A percentile compares a stretch with the other conserved stretches of the same genome.
phyloP scores from a whole-genome alignment of 805 yeast genomes.

The Nakazawaea wickerhamii region DNA sequence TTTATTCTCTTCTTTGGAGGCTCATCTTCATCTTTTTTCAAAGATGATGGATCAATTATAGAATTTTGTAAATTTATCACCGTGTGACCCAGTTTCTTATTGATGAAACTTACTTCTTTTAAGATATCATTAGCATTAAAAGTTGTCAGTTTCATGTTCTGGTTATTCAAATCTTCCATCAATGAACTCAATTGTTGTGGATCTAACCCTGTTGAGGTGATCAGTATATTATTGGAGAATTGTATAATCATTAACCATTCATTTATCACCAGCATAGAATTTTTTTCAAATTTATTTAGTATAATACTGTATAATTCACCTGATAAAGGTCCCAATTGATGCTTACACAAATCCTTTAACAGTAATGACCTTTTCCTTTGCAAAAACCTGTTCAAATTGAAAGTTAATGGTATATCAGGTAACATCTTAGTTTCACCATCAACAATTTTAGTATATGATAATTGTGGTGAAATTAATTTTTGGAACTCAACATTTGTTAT shows the following conservation, averaged over 20 bases:
- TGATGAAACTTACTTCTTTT: slow-evolving; percentile 18
- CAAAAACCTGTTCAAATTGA: slow-evolving; percentile 63
- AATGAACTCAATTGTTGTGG: slow-evolving; percentile 18
- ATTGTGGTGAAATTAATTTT: slow-evolving; percentile 24
- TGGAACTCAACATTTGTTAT: slow-evolving; percentile 36
- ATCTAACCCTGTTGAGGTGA: slow-evolving; percentile 26
- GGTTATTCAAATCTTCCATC: slow-evolving; percentile 23
- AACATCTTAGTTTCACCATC: slow-evolving; percentile 35
- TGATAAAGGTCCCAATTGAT: slow-evolving; percentile 65
- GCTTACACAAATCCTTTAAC: slow-evolving; percentile 55
- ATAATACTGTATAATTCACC: slow-evolving; percentile 58
- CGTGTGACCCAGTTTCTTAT: not conserved
- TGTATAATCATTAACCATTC: slow-evolving; percentile 21
- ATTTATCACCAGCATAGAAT: slow-evolving; percentile 32
- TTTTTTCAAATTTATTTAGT: slow-evolving; percentile 52
- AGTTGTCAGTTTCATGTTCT: slow-evolving; percentile 31
- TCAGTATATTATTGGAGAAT: slow-evolving; percentile 26
- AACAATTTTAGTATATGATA: slow-evolving; percentile 9
- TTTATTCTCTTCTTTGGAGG: slow-evolving; percentile 21
- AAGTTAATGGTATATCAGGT: slow-evolving; percentile 45
- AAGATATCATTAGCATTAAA: slow-evolving; percentile 40
- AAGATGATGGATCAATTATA: slow-evolving; percentile 6
- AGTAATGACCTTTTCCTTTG: slow-evolving; percentile 62
- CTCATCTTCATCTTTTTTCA: slow-evolving; percentile 14
- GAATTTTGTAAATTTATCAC: slow-evolving; percentile 2